phyloP scores from a whole-genome alignment of 108 stramenopile species.

The Mediolabrus comicus region DNA sequence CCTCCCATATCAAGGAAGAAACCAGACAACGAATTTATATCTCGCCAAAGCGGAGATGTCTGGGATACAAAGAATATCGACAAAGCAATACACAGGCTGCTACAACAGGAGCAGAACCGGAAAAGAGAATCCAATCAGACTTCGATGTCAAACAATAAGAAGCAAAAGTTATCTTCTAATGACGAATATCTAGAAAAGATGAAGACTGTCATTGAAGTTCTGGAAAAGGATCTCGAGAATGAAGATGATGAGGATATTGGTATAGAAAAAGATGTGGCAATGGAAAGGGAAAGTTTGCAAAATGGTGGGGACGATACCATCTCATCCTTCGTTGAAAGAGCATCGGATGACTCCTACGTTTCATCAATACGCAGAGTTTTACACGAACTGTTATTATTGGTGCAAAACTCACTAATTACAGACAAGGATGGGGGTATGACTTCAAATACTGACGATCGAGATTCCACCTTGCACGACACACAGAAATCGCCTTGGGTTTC shows the following conservation, averaged over 20 bases:
- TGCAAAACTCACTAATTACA: constrained; percentile 13
- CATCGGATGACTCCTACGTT: background rate
- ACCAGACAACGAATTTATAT: background rate
- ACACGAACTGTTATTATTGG: constrained; percentile 23
- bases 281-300: background rate
- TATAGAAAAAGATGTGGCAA: background rate
- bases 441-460: background rate
- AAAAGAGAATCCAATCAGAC: background rate
- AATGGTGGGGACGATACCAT: background rate
- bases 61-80: constrained; percentile 20
- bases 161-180: background rate
- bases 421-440: background rate
- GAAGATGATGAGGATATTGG: constrained; percentile 12
- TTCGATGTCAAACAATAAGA: background rate
- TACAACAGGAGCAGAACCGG: background rate
- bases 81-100: constrained; percentile 10
- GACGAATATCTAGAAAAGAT: constrained; percentile 5
- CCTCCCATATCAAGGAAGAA: constrained; percentile 33
- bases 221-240: background rate
- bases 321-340: constrained; percentile 1
- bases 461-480: background rate
- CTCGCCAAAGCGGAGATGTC: background rate
- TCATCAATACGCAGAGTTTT: constrained; percentile 16
- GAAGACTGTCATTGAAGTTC: constrained; percentile 1
- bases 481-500: constrained; percentile 10